Evolutionary conservation across 148 eudicot species (phyloP).

Genomic region (Nyssa sinensis): DNA sequence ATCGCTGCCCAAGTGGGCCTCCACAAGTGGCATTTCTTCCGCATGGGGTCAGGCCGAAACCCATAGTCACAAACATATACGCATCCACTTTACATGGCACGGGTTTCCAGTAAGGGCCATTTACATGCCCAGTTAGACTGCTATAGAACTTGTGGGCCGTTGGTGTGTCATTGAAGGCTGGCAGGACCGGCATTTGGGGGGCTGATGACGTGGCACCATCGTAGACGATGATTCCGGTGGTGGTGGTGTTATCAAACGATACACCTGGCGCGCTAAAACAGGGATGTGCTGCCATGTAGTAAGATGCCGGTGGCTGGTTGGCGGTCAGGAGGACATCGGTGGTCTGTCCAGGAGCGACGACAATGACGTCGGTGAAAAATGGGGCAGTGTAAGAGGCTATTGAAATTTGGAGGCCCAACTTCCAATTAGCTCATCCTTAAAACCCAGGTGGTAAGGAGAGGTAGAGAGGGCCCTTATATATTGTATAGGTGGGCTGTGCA

Average conservation of each 20-base stretch:
- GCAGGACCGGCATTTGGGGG: conserved; percentile 49
- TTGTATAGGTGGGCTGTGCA: no score
- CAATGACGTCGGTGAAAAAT: conserved; percentile 43
- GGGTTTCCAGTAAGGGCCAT: conserved; percentile 42
- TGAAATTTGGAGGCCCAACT: no score
- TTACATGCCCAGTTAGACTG: conserved; percentile 44
- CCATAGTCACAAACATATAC: conserved; percentile 58
- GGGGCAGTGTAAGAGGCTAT: conserved; percentile 58
- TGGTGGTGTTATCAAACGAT: conserved; percentile 43
- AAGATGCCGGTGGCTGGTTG: conserved; percentile 35
- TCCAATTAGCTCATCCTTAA: no score
- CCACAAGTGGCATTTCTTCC: conserved; percentile 40
- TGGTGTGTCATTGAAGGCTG: conserved; percentile 53
- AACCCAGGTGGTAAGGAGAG: no score
- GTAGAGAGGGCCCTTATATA: no score
- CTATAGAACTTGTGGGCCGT: conserved; percentile 49
- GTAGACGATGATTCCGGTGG: conserved; percentile 58
- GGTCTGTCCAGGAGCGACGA: conserved; percentile 65
- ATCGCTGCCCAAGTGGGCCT: conserved; percentile 32
- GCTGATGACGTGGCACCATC: conserved; percentile 10
- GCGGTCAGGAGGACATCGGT: conserved; percentile 61
- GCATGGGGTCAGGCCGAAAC: conserved; percentile 51
- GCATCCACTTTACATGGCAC: conserved; percentile 39
- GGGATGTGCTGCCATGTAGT: conserved; percentile 65
- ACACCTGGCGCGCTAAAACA: conserved; percentile 42